Base-by-base conservation (phyloP, 805 yeast species). In the Lipomyces mesembrius region DNA sequence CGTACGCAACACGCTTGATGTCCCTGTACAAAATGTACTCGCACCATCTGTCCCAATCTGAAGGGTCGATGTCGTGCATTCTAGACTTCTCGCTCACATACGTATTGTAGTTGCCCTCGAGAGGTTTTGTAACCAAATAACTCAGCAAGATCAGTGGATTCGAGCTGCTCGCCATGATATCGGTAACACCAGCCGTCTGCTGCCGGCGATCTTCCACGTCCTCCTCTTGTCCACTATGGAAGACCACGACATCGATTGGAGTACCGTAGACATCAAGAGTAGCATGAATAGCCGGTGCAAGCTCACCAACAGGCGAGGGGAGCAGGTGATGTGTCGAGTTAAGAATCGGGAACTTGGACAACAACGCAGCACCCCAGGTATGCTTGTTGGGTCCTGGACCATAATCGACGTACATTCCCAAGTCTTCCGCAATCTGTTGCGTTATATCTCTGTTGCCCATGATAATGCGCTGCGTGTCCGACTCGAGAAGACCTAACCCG, bases 321-420 rank as follows among this genome's bases (percentile, higher is more conserved):
- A 94, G 80, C 72, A 95, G 82, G 76, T 93, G 96, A 77, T 95
- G 99, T 0, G 92, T 87, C 2, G 98, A 92, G 75, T 89, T 86
- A 64, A 95, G 73, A 69, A 95, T 95, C 37, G 99, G 99, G 84
- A 94, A 95, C 76, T 93, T 92, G 25, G 98, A 93, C 71, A 95
- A 81, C 68, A 95, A 82, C 1, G 95, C 95, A 60, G 93, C 89
- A 54, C 99, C 99, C 99, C 99, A 95, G 0, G 99, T 95, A 80
- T 95, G 98, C 78, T 93, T 89, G 77, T 92, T 91, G 62, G 98
- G 98, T 14, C 98, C 97, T 7, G 99, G 99, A 7, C 99, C 99
- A 76, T 87, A 95, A 78, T 95, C 99, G 27, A 88, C 93, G 76
- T 95, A 95, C 94, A 92, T 92, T 54, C 91, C 94, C 72, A 95